phyloP scores from a whole-genome alignment of 306 rosid species.

The Citrullus colocynthis region DNA sequence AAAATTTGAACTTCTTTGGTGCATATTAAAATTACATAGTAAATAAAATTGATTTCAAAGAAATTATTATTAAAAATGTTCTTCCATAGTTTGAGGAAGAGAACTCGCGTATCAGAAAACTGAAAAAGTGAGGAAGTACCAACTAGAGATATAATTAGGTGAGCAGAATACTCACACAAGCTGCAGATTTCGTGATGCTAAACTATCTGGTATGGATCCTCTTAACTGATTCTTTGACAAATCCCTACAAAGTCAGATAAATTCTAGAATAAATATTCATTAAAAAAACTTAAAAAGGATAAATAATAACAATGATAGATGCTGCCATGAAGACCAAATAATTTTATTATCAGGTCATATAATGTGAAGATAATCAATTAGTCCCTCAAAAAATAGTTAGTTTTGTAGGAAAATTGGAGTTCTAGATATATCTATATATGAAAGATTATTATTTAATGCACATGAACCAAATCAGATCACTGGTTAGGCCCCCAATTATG shows the following conservation, averaged over 20 bases:
- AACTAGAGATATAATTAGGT: neutral
- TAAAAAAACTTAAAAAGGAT: too few relatives aligned
- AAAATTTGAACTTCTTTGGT: neutral
- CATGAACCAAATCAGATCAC: neutral
- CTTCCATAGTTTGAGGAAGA: slow-evolving; percentile 3
- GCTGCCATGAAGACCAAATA: neutral
- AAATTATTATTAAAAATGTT: neutral
- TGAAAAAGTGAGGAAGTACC: neutral
- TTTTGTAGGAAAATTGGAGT: neutral
- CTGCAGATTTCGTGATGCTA: slow-evolving; percentile 58
- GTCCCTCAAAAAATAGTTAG: neutral
- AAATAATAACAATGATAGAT: neutral
- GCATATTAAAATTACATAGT: neutral
- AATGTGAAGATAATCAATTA: neutral
- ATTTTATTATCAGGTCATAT: neutral
- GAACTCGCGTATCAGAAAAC: neutral
- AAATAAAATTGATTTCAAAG: neutral
- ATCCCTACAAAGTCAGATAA: slow-evolving; percentile 42
- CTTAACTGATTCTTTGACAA: slow-evolving; percentile 66
- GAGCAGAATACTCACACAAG: slow-evolving; percentile 64
- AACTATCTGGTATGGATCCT: slow-evolving; percentile 51
- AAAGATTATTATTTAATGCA: neutral
- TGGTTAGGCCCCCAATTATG: too few relatives aligned
- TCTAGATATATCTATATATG: neutral
- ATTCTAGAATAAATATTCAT: neutral